These are phyloP conservation scores for Sporothrix euskadiensis DNA, from an alignment of 2,329 filamentous ascomycete species.

Conservation along the genomic window DNA sequence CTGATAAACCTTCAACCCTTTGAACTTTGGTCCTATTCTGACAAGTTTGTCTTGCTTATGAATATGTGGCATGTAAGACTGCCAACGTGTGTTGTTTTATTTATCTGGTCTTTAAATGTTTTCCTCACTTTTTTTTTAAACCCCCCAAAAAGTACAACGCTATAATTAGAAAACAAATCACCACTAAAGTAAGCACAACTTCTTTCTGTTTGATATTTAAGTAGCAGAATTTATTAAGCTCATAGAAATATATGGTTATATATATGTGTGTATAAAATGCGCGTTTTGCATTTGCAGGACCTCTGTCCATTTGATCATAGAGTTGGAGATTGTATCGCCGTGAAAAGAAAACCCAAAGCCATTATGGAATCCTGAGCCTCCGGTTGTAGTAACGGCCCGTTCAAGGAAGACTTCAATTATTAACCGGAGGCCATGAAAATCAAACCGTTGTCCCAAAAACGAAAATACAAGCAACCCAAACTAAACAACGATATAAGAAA, in stretches of 20 bases:
- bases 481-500: neutral
- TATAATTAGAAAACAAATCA: neutral
- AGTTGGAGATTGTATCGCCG: slow-evolving; percentile 22
- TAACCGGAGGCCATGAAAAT: neutral
- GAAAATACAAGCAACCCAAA: neutral
- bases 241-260: neutral
- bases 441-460: slow-evolving; percentile 7
- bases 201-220: neutral
- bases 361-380: neutral
- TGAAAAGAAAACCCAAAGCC: neutral
- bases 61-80: no score
- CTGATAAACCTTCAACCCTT: neutral
- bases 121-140: neutral
- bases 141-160: neutral
- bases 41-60: neutral
- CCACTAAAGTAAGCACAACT: neutral
- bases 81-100: neutral
- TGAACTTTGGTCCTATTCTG: neutral
- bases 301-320: slow-evolving; percentile 9
- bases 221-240: neutral
- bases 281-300: neutral
- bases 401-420: neutral
- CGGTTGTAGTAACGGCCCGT: neutral
- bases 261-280: slow-evolving; percentile 8
- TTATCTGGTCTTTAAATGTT: neutral